Evolutionary conservation across 805 yeast species (phyloP).

Genomic region (Blastobotrys terrestris): DNA sequence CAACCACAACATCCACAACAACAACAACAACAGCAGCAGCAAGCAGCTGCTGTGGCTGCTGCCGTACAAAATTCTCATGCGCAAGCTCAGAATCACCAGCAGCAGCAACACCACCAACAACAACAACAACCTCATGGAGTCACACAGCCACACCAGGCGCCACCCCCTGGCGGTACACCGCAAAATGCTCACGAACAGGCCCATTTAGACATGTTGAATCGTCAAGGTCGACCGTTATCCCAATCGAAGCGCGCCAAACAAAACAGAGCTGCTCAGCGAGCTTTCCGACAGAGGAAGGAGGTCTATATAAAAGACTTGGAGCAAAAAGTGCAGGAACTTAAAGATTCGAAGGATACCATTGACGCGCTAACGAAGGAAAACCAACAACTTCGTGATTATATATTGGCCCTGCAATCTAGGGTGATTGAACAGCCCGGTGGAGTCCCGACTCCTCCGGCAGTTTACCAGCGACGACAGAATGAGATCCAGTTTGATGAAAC

Average conservation of each 20-base stretch:
- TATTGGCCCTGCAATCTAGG: constrained; percentile 61
- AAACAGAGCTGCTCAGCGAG: constrained; percentile 86
- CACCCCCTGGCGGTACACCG: too few relatives aligned
- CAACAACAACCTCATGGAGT: not conserved
- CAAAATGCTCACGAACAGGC: not conserved
- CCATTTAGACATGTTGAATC: constrained; percentile 3
- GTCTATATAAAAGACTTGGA: constrained; percentile 76
- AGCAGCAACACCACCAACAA: not conserved
- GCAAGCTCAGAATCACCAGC: too few relatives aligned
- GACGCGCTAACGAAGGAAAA: constrained; percentile 67
- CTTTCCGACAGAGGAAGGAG: constrained; percentile 82
- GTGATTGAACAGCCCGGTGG: constrained; percentile 49
- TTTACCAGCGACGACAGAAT: constrained; percentile 4
- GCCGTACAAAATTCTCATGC: not conserved
- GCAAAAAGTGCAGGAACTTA: constrained; percentile 56
- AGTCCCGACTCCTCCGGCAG: constrained; percentile 18
- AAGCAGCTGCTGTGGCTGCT: constrained; percentile 2
- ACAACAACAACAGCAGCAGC: not conserved
- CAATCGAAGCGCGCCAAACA: constrained; percentile 84
- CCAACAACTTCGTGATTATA: constrained; percentile 64
- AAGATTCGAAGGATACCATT: constrained; percentile 55
- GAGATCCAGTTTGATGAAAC: constrained; percentile 1
- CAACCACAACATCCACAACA: not conserved
- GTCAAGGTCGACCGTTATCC: constrained; percentile 40
- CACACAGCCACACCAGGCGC: not conserved